Base-by-base conservation (phyloP, 176 grass and related monocot species). In the Dendrocalamus sinicus region DNA sequence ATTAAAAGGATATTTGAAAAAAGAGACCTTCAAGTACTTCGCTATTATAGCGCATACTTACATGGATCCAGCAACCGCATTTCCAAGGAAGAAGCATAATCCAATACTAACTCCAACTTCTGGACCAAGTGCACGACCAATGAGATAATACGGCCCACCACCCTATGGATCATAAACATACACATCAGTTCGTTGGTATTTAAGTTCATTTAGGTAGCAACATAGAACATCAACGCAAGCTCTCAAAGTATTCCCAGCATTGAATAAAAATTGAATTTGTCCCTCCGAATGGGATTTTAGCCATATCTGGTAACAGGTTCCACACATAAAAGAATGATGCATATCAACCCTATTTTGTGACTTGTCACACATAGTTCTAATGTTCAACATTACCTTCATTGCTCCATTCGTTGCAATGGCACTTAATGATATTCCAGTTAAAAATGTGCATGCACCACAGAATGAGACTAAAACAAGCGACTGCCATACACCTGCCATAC, bases 31-130 rank as follows among this genome's bases (percentile, higher is more conserved):
- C 19, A 73, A 84, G 43, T 80, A 67, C 4, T 86, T 81, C 50
- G 39, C 37, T 80, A 35, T 69, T 54, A 51, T 75, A 61, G 69
- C 39, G 24, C 67, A 87, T 79, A 88, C 91, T 88, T 89, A 99
- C 96, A 99, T 93, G 75, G 96, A 67, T 89, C 96, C 96, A 89
- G 96, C 96, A 74, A 99, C 93, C 28, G 96, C 96, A 86, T 99
- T 99, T 77, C 96, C 96, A 71, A 99, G 93, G 81, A 96, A 99
- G 82, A 99, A 99, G 85, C 96, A 99, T 72, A 99, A 88, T 84
- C 96, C 96, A 70, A 99, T 99, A 91, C 96, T 99, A 79, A 99
- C 96, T 94, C 96, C 96, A 90, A 99, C 96, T 96, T 99, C 96
- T 86, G 96, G 96, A 72, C 96, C 96, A 73, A 99, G 91, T 67